These are phyloP conservation scores for Sclerotinia trifoliorum DNA, from an alignment of 2,329 filamentous ascomycete species.

Conservation along the genomic window DNA sequence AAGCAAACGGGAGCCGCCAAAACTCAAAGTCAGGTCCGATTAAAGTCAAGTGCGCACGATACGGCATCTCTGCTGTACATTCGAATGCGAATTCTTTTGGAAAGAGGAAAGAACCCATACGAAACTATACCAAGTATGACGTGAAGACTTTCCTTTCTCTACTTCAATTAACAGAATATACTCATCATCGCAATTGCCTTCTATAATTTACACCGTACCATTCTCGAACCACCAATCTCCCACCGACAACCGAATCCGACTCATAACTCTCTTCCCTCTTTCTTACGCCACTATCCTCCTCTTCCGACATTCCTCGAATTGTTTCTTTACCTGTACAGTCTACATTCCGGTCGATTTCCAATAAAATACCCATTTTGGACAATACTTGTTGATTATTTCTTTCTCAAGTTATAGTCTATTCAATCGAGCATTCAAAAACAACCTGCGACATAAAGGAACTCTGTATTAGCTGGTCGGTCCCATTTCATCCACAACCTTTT, in stretches of 20 bases:
- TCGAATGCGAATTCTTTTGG: background rate
- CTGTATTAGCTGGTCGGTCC: slow-evolving; percentile 10
- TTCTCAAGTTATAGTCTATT: slow-evolving; percentile 28
- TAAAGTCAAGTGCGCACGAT: background rate
- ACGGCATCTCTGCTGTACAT: background rate
- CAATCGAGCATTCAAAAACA: slow-evolving; percentile 50
- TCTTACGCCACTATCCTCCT: background rate
- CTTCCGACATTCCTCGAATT: slow-evolving; percentile 10
- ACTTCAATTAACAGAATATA: background rate
- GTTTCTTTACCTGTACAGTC: slow-evolving; percentile 15
- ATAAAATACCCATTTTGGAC: slow-evolving; percentile 19
- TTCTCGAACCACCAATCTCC: background rate
- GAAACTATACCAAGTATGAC: slow-evolving; percentile 1
- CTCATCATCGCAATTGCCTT: slow-evolving; percentile 4
- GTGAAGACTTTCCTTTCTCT: slow-evolving; percentile 8
- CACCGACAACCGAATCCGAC: no score
- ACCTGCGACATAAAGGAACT: slow-evolving; percentile 18
- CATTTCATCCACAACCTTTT: slow-evolving; percentile 3
- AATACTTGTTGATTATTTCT: slow-evolving; percentile 18
- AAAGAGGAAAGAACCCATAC: background rate
- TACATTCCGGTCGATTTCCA: slow-evolving; percentile 21
- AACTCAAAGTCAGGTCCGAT: background rate
- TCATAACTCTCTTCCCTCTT: no score
- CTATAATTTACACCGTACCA: background rate
- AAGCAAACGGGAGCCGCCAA: background rate